Evolutionary conservation across 129 eudicot genomes (phyloP).

Genomic region (Artemisia tridentata): DNA sequence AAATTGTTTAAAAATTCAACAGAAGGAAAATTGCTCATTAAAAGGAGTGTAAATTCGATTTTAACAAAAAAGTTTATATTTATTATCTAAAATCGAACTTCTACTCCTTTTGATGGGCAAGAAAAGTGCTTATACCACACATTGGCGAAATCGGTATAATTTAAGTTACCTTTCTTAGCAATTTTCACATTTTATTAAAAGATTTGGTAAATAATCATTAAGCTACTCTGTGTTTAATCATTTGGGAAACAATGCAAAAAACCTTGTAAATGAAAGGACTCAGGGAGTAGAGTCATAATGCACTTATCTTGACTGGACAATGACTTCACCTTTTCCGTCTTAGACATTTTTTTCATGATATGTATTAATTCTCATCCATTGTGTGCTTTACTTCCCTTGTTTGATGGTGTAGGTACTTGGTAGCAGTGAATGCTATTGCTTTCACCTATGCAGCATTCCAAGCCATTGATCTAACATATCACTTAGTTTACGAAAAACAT

Average conservation of each 20-base stretch:
- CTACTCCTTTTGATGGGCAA: no score
- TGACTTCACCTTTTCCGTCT: not conserved
- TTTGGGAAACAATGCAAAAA: not conserved
- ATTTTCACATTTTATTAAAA: not conserved
- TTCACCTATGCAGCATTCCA: slow-evolving; percentile 72
- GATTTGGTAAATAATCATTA: not conserved
- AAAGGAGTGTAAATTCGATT: no score
- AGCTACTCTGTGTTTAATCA: not conserved
- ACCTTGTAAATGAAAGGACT: no score
- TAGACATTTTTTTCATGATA: not conserved
- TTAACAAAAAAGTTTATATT: no score
- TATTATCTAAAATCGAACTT: no score
- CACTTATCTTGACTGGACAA: not conserved
- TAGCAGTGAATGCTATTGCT: slow-evolving; percentile 55
- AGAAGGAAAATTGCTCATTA: no score
- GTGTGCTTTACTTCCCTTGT: not conserved
- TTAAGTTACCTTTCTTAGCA: no score
- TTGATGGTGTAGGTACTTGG: slow-evolving; percentile 52
- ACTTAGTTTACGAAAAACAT: slow-evolving; percentile 46
- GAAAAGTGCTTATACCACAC: no score
- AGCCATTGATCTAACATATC: slow-evolving; percentile 58
- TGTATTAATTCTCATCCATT: not conserved
- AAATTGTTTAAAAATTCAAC: no score
- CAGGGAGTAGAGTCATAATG: no score
- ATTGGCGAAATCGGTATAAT: no score